These are phyloP conservation scores for Cyclospora cayetanensis DNA, from an alignment of 169 alveolate species.

Conservation along the genomic window DNA sequence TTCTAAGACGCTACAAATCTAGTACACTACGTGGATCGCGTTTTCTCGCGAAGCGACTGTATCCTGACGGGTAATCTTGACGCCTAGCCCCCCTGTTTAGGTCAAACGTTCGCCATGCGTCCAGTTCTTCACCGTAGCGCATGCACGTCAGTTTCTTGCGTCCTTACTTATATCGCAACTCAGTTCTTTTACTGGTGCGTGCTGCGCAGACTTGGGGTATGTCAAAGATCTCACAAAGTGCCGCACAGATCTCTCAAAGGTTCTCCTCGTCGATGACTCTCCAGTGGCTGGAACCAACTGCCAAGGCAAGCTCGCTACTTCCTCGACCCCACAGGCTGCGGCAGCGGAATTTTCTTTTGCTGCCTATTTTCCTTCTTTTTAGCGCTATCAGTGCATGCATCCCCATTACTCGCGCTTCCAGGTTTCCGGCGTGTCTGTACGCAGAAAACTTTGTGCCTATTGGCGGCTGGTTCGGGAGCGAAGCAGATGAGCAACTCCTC, in stretches of 20 bases:
- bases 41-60: conserved; percentile 19
- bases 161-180: no score
- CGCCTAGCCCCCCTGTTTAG: background rate
- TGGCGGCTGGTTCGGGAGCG: conserved; percentile 83
- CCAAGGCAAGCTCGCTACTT: conserved; percentile 54
- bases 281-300: conserved; percentile 53
- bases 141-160: no score
- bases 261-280: conserved; percentile 69
- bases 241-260: conserved; percentile 59
- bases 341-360: no score
- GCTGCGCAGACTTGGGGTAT: background rate
- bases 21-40: conserved; percentile 41
- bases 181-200: no score
- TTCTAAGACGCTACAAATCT: background rate
- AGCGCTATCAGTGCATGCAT: no score
- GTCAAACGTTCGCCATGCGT: background rate
- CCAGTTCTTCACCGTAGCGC: no score
- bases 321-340: no score
- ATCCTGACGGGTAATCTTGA: background rate
- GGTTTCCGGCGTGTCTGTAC: background rate
- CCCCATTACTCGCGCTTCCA: background rate
- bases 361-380: no score
- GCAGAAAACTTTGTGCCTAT: conserved; percentile 79
- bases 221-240: conserved; percentile 45
- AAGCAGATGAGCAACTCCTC: conserved; percentile 79